Evolutionary conservation across 1,139 yeast species (phyloP).

Genomic region (Geotrichum cucujoidarum): DNA sequence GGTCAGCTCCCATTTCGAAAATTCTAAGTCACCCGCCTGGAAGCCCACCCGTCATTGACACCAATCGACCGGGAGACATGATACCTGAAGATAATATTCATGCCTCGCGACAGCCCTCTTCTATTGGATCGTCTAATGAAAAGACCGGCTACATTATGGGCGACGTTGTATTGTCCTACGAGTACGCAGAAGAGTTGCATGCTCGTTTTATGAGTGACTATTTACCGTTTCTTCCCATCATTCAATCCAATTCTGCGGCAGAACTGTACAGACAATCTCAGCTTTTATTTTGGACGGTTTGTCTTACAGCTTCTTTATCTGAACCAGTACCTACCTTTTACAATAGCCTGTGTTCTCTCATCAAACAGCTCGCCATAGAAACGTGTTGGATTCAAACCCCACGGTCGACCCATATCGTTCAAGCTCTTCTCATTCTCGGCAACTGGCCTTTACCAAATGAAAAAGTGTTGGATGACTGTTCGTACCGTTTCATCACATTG

Average conservation of each 20-base stretch:
- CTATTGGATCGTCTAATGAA: background rate
- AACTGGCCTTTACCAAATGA: conserved; percentile 93
- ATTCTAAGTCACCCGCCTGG: background rate
- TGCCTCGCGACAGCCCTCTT: conserved; percentile 11
- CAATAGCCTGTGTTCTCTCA: conserved; percentile 66
- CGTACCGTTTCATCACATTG: conserved; percentile 79
- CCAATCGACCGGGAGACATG: conserved; percentile 16
- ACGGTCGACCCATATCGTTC: conserved; percentile 86
- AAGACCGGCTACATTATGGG: conserved; percentile 56
- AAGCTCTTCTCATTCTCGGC: conserved; percentile 72
- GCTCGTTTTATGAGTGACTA: conserved; percentile 59
- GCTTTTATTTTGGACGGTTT: conserved; percentile 82
- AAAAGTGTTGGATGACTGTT: conserved; percentile 84
- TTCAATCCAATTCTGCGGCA: conserved; percentile 63
- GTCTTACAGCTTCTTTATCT: conserved; percentile 75
- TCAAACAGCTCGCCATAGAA: conserved; percentile 83
- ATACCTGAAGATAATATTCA: conserved; percentile 17
- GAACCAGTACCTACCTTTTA: conserved; percentile 85
- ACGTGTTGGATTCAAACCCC: conserved; percentile 94
- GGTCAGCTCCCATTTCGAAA: conserved; percentile 4
- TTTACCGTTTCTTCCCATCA: conserved; percentile 73
- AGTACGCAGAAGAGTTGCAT: conserved; percentile 69
- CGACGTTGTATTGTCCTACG: conserved; percentile 59
- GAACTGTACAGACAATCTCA: conserved; percentile 81
- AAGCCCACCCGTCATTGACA: conserved; percentile 10